These are phyloP conservation scores for Acidiella bohemica DNA, from an alignment of 495 filamentous ascomycete species.

Conservation along the genomic window DNA sequence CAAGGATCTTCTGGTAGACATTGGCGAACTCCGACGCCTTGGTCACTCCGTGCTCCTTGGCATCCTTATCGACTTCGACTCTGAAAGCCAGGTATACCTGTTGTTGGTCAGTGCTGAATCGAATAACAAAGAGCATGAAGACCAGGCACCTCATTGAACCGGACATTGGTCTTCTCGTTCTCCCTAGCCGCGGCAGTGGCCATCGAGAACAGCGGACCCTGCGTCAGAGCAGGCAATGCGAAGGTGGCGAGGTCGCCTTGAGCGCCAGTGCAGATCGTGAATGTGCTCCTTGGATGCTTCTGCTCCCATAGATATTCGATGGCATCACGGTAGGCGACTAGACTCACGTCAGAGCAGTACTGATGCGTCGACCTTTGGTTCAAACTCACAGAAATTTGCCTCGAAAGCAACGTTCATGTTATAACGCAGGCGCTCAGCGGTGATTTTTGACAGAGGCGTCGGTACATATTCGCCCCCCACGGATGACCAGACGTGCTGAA, in stretches of 20 bases:
- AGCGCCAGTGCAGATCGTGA: slow-evolving; percentile 31
- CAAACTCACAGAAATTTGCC: slow-evolving; percentile 30
- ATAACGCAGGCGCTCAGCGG: slow-evolving; percentile 21
- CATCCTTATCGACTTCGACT: slow-evolving; percentile 2
- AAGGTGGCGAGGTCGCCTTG: slow-evolving; percentile 25
- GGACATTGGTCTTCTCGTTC: slow-evolving; percentile 28
- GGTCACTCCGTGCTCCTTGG: slow-evolving; percentile 1
- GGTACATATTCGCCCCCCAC: slow-evolving; percentile 26
- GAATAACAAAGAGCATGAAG: too few relatives aligned
- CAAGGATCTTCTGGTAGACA: background rate
- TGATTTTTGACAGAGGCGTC: slow-evolving; percentile 23
- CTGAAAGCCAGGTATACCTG: background rate
- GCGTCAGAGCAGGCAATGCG: slow-evolving; percentile 26
- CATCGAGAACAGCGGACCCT: slow-evolving; percentile 31
- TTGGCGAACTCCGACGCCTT: slow-evolving; percentile 1
- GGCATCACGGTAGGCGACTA: slow-evolving; percentile 32
- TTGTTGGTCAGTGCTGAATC: too few relatives aligned
- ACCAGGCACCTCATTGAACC: slow-evolving; percentile 33
- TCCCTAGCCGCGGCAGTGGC: slow-evolving; percentile 26
- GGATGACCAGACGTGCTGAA: slow-evolving; percentile 32
- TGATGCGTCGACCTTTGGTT: background rate
- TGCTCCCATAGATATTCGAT: slow-evolving; percentile 31
- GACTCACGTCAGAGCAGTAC: background rate
- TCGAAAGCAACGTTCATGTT: slow-evolving; percentile 29
- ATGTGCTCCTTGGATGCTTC: slow-evolving; percentile 25